Base-by-base conservation (phyloP, 768 basidiomycete species). In the Auricularia heimuer region DNA sequence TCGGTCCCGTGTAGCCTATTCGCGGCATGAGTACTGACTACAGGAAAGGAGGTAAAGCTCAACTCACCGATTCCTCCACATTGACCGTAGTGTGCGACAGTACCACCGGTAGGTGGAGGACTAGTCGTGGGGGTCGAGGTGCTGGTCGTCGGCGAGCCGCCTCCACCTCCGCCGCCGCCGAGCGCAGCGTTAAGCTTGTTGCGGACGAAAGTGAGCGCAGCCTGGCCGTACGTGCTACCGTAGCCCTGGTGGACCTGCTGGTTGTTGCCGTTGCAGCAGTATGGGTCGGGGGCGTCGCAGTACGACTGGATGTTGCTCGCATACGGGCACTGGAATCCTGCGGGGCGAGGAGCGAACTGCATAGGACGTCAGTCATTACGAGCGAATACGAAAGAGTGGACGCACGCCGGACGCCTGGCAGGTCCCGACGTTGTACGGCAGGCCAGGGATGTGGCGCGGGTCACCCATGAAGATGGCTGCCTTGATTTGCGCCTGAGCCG, bases 181-280 rank as follows among this genome's bases (percentile, higher is more conserved):
- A 61, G 14, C n/a, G 60, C 60, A 8, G 65, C 61, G 39, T 63
- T 65, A 36, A 65, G n/a, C 44, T 65, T 65, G 65, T 21, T 65
- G 7, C 34, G 12, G 65, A 65, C 62, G 2, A 65, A 65, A 8
- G 36, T 51, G 62, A 58, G 45, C 21, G 65, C 65, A 4, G 21
- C 63, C 11, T 24, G 11, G 45, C 65, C 65, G 34, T 65, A 65
- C 47, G 65, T 36, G 45, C 14, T 65, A 7, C 16, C 65, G 62
- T 65, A 65, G 34, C 62, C 63, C 62, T 65, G 65, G 61, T 65
- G 65, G 12, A 63, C 37, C 16, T 44, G 16, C 12, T 64, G 39
- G 37, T 65, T 42, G 62, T 24, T 62, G 45, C 65, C 65, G 44
- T 65, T 63, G 65, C 65, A 65, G 65, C 65, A 65, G 62, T 65